Evolutionary conservation across 2,329 filamentous ascomycete genomes (phyloP).

Genomic region (Truncatella angustata): DNA sequence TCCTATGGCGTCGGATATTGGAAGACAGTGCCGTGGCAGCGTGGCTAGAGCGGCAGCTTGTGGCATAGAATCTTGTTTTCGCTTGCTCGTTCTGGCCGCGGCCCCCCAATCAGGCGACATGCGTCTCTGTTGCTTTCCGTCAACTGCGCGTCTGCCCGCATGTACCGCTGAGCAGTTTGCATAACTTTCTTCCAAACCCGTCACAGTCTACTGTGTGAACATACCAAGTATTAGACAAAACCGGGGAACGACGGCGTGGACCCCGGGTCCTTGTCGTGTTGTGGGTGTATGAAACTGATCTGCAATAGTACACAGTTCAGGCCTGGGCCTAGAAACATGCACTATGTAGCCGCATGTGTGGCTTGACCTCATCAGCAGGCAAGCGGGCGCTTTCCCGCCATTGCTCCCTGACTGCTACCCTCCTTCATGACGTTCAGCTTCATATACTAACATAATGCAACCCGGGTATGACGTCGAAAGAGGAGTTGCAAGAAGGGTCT

Average conservation of each 20-base stretch:
- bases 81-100: slow-evolving; percentile 1
- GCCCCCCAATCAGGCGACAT: not conserved
- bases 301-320: slow-evolving; percentile 6
- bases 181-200: no score
- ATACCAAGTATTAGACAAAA: not conserved
- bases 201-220: no score
- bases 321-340: not conserved
- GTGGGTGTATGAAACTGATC: not conserved
- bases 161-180: no score
- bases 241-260: not conserved
- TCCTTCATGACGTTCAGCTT: slow-evolving; percentile 11
- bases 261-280: not conserved
- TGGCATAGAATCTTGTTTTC: slow-evolving; percentile 14
- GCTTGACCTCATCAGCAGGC: slow-evolving; percentile 12
- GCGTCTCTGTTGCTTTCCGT: not conserved
- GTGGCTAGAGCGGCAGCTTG: not conserved
- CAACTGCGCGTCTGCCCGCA: no score
- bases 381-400: slow-evolving; percentile 3
- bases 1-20: no score
- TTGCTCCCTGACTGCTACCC: not conserved
- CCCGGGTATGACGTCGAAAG: slow-evolving; percentile 11
- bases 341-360: slow-evolving; percentile 13
- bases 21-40: no score
- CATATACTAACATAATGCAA: slow-evolving; percentile 4
- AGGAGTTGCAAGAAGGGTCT: not conserved